Percentiles rank a stretch among this genome's conserved stretches.
These are phyloP conservation scores for Parsonsia alboflavescens DNA, from an alignment of 257 asterid genomes.

Conservation along the genomic window DNA sequence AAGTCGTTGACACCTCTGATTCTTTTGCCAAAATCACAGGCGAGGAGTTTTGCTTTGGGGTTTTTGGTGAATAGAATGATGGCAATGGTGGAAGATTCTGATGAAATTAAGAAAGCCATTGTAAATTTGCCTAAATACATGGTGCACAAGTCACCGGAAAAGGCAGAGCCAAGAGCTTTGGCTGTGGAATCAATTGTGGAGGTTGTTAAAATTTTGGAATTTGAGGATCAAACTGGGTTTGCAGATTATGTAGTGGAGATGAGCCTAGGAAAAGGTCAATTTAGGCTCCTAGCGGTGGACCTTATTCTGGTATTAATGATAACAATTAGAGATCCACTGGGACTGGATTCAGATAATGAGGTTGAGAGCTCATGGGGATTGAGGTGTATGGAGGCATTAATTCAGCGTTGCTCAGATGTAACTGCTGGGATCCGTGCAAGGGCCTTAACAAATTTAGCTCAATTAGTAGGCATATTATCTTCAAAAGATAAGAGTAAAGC, in stretches of 20 bases:
- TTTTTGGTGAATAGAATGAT: conserved; percentile 65
- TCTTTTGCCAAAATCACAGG: conserved; percentile 48
- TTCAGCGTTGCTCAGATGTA: conserved; percentile 78
- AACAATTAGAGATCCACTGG: conserved; percentile 45
- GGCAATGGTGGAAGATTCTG: conserved; percentile 39
- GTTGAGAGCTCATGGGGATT: conserved; percentile 51
- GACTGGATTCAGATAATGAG: conserved; percentile 37
- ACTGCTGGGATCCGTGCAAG: conserved; percentile 71
- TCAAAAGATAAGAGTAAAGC: conserved; percentile 40
- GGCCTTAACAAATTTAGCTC: conserved; percentile 78
- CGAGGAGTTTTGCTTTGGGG: conserved; percentile 54
- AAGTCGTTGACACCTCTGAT: conserved; percentile 60
- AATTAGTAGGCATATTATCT: conserved; percentile 46
- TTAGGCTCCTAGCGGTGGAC: conserved; percentile 85
- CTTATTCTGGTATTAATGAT: conserved; percentile 46
- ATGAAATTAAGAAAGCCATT: conserved; percentile 50
- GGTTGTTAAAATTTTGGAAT: conserved; percentile 58
- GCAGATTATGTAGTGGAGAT: conserved; percentile 61
- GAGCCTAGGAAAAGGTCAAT: conserved; percentile 76
- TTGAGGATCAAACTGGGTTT: conserved; percentile 55
- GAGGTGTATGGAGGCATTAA: conserved; percentile 57
- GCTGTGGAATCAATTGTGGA: conserved; percentile 79
- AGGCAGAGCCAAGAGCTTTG: conserved; percentile 71
- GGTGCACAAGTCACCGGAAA: conserved; percentile 75
- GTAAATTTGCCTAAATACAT: conserved; percentile 72